Evolutionary conservation across 345 rosid genomes (phyloP).

Genomic region (Bruguiera gymnorhiza): DNA sequence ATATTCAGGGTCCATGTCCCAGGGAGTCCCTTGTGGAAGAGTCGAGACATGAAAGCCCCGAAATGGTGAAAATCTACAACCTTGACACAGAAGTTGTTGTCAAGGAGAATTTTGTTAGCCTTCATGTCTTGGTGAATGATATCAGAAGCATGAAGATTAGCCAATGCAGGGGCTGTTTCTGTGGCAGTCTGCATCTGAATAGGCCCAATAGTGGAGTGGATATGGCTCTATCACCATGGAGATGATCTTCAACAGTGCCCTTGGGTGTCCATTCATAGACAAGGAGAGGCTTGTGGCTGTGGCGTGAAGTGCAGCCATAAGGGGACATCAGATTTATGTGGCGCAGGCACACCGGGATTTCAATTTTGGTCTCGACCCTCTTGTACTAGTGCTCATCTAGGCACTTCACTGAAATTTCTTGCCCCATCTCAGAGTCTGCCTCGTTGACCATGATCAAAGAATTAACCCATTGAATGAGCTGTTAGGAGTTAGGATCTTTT

Average conservation of each 20-base stretch:
- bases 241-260: slow-evolving; percentile 15
- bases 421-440: slow-evolving; percentile 25
- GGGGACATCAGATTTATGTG: slow-evolving; percentile 28
- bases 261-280: slow-evolving; percentile 17
- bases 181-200: slow-evolving; percentile 7
- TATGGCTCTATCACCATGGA: slow-evolving; percentile 4
- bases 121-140: slow-evolving; percentile 11
- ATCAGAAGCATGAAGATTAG: slow-evolving; percentile 8
- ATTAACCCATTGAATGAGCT: background rate
- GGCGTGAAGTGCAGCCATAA: slow-evolving; percentile 26
- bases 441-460: slow-evolving; percentile 1
- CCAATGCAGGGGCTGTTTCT: slow-evolving; percentile 14
- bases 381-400: slow-evolving; percentile 14
- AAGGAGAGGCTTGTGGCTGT: slow-evolving; percentile 24
- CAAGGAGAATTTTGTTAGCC: slow-evolving; percentile 13
- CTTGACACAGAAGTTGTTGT: slow-evolving; percentile 7
- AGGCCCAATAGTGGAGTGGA: slow-evolving; percentile 7
- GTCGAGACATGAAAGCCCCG: slow-evolving; percentile 10
- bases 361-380: slow-evolving; percentile 23
- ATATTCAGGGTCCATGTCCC: background rate
- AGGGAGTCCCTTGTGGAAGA: slow-evolving; percentile 6
- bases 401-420: slow-evolving; percentile 27
- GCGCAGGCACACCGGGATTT: slow-evolving; percentile 21
- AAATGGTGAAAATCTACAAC: slow-evolving; percentile 5
- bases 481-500: no score